phyloP scores from a whole-genome alignment of 257 asterid genomes.

The Lycium barbarum region DNA sequence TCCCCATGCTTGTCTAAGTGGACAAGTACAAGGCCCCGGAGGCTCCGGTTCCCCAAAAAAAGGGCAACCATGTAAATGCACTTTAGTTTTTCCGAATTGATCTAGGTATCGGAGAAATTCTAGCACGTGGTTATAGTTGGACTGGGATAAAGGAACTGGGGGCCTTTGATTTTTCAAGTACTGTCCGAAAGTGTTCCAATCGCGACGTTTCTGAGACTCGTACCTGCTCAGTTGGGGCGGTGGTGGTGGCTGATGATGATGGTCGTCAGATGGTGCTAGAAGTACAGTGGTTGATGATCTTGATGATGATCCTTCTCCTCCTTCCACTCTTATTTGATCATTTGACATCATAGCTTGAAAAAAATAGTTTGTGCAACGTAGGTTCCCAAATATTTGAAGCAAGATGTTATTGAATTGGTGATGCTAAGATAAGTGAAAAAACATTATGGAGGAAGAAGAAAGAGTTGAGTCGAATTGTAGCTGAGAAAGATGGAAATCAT shows the following conservation, averaged over 20 bases:
- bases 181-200: conserved; percentile 33
- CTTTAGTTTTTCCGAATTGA: conserved; percentile 32
- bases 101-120: conserved; percentile 31
- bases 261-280: background rate
- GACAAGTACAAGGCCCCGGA: conserved; percentile 30
- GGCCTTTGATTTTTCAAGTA: conserved; percentile 31
- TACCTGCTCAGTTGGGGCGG: conserved; percentile 26
- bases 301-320: conserved; percentile 25
- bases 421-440: background rate
- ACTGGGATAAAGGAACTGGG: background rate
- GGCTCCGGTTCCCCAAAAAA: conserved; percentile 34
- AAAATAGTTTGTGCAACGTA: background rate
- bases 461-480: conserved; percentile 13
- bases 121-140: conserved; percentile 27
- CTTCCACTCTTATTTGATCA: background rate
- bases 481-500: conserved; percentile 22
- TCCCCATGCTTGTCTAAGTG: conserved; percentile 34
- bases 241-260: background rate
- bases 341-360: conserved; percentile 13
- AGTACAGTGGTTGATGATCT: background rate
- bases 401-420: background rate
- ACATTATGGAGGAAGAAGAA: background rate
- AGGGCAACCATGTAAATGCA: conserved; percentile 27
- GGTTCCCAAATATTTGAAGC: background rate
- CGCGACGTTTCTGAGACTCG: conserved; percentile 31